phyloP scores from a whole-genome alignment of 192 early-diverging fungal species.

The Ambispora gerdemannii region DNA sequence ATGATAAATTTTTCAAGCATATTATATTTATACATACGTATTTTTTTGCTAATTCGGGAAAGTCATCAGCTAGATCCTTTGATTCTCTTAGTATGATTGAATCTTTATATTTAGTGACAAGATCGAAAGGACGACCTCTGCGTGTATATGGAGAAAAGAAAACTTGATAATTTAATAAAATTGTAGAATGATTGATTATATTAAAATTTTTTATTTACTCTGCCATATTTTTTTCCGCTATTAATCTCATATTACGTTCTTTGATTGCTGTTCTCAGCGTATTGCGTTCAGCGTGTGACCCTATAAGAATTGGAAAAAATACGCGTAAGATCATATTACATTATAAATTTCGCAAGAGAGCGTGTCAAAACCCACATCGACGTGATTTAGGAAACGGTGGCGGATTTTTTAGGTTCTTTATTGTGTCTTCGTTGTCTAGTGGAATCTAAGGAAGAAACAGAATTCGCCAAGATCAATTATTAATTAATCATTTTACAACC shows the following conservation, averaged over 20 bases:
- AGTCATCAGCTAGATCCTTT: no score
- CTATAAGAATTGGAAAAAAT: no score
- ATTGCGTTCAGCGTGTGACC: background rate
- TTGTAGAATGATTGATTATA: no score
- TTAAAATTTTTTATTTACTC: background rate
- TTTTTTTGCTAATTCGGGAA: no score
- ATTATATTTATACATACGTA: no score
- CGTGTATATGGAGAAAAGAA: background rate
- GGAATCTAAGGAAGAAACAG: conserved; percentile 26
- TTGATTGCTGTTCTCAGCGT: background rate
- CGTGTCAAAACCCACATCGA: conserved; percentile 27
- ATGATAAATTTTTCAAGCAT: no score
- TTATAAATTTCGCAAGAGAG: conserved; percentile 24
- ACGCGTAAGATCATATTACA: background rate
- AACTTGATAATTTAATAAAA: background rate
- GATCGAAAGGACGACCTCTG: background rate
- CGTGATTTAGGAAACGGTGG: conserved; percentile 17
- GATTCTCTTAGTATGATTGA: no score
- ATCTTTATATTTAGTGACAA: background rate
- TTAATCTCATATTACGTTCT: conserved; percentile 14
- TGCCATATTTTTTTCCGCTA: background rate
- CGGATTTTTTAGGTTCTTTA: conserved; percentile 6
- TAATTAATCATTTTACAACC: no score
- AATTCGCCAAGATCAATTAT: no score
- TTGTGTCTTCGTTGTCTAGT: conserved; percentile 32